Conservation (phyloP, 371 early-diverging fungal genomes). For the Lichtheimia hyalospora region DNA sequence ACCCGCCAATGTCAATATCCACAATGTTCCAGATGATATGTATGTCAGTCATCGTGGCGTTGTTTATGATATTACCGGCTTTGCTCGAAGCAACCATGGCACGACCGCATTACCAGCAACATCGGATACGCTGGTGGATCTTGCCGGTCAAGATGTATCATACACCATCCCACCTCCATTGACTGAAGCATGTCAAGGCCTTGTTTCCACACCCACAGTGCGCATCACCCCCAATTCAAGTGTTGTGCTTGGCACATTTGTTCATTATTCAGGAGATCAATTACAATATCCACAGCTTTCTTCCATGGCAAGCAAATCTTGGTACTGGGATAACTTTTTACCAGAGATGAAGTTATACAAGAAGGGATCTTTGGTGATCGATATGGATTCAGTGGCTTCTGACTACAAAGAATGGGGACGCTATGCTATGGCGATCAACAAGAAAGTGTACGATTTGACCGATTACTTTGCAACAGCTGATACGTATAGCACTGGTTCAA, state of each 20-base stretch:
- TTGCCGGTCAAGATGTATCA: slow-evolving; percentile 70
- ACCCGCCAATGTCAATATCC: slow-evolving; percentile 44
- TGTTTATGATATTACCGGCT: slow-evolving; percentile 69
- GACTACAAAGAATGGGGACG: slow-evolving; percentile 50
- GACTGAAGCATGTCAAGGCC: slow-evolving; percentile 54
- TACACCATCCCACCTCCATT: slow-evolving; percentile 75
- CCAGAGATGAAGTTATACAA: slow-evolving; percentile 64
- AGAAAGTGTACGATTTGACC: slow-evolving; percentile 77
- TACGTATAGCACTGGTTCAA: slow-evolving; percentile 39
- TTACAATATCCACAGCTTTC: slow-evolving; percentile 17
- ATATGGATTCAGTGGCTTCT: slow-evolving; percentile 37
- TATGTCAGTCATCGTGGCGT: slow-evolving; percentile 70
- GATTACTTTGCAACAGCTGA: slow-evolving; percentile 60
- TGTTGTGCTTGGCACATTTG: slow-evolving; percentile 25
- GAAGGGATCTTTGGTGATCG: slow-evolving; percentile 66
- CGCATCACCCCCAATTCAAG: slow-evolving; percentile 34
- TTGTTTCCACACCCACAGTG: slow-evolving; percentile 40
- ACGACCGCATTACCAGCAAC: slow-evolving; percentile 42
- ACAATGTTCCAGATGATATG: slow-evolving; percentile 46
- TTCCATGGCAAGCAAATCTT: slow-evolving; percentile 43
- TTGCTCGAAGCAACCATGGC: slow-evolving; percentile 55
- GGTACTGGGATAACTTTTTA: slow-evolving; percentile 69
- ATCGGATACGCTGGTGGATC: slow-evolving; percentile 57
- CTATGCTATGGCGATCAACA: slow-evolving; percentile 69
- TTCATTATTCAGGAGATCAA: slow-evolving; percentile 47